phyloP scores from a whole-genome alignment of 2,329 filamentous ascomycete species.

The Geosmithia flava region DNA sequence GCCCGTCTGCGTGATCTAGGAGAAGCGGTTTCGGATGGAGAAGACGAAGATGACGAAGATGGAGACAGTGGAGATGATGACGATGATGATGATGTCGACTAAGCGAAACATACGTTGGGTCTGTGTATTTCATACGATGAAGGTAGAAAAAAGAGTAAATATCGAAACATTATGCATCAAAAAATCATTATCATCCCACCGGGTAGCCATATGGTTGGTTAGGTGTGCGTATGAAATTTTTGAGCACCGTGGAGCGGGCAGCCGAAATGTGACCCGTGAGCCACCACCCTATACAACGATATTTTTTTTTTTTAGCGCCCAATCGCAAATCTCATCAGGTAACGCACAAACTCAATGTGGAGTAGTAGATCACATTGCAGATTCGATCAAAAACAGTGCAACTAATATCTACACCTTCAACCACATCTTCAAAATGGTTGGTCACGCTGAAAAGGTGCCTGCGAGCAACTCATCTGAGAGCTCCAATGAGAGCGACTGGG shows the following conservation, averaged over 20 bases:
- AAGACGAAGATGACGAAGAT: constrained; percentile 50
- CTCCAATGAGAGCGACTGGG: constrained; percentile 35
- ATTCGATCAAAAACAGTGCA: not conserved
- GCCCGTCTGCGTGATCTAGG: constrained; percentile 53
- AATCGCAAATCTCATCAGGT: not conserved
- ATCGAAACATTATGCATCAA: not conserved
- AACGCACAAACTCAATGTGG: not conserved
- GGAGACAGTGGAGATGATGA: constrained; percentile 27
- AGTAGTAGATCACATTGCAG: not conserved
- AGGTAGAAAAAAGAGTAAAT: not conserved
- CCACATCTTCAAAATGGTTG: constrained; percentile 10
- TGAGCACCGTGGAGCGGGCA: not conserved
- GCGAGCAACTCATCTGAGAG: constrained; percentile 11
- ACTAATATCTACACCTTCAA: not conserved
- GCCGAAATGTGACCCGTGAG: not conserved
- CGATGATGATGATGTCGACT: constrained; percentile 2
- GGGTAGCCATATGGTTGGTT: not conserved
- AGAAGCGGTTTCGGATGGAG: constrained; percentile 63
- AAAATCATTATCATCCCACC: not conserved
- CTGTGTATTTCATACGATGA: not conserved
- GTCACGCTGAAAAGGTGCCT: constrained; percentile 11
- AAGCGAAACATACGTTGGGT: not conserved
- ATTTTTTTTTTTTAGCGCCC: not conserved
- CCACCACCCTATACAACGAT: not conserved
- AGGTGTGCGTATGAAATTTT: not conserved